A percentile compares a stretch with the other conserved stretches of the same genome.
phyloP scores from a whole-genome alignment of 2,329 filamentous ascomycete genomes.

The Cadophora sp. region DNA sequence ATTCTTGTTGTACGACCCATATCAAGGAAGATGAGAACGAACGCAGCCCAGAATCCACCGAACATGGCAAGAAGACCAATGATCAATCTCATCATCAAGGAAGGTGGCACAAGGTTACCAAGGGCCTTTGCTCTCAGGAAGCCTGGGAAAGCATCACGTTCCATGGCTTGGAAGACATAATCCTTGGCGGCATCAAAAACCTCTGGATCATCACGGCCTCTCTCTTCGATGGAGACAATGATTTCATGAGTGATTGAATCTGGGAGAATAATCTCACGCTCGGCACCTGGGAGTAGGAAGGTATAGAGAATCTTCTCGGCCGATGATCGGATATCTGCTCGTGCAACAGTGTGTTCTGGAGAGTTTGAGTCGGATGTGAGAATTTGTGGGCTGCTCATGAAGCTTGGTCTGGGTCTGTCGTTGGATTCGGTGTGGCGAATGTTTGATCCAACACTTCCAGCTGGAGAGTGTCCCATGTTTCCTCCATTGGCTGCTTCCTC shows the following conservation, averaged over 20 bases:
- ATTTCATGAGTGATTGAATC: constrained; percentile 87
- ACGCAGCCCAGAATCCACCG: constrained; percentile 91
- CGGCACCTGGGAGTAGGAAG: constrained; percentile 91
- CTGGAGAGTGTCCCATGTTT: constrained; percentile 61
- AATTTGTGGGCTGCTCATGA: constrained; percentile 67
- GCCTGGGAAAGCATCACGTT: constrained; percentile 97
- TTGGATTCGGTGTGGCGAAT: constrained; percentile 57
- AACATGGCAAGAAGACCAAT: constrained; percentile 87
- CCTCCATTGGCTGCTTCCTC: constrained; percentile 63
- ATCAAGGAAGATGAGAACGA: constrained; percentile 91
- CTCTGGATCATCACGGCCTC: constrained; percentile 92
- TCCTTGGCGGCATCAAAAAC: constrained; percentile 98
- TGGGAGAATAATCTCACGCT: constrained; percentile 93
- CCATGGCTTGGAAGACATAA: constrained; percentile 99
- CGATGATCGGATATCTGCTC: constrained; percentile 88
- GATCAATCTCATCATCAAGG: constrained; percentile 84
- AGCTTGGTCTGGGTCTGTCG: constrained; percentile 55
- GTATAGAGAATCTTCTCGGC: constrained; percentile 99
- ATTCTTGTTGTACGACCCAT: constrained; percentile 75
- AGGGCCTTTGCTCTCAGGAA: constrained; percentile 95
- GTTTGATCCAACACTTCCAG: constrained; percentile 46
- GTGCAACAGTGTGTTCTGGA: constrained; percentile 81
- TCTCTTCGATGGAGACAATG: constrained; percentile 86
- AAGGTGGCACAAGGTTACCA: constrained; percentile 92
- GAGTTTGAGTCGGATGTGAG: constrained; percentile 80